Evolutionary conservation across 192 early-diverging fungal species (phyloP).

Genomic region (Entomortierella beljakovae): DNA sequence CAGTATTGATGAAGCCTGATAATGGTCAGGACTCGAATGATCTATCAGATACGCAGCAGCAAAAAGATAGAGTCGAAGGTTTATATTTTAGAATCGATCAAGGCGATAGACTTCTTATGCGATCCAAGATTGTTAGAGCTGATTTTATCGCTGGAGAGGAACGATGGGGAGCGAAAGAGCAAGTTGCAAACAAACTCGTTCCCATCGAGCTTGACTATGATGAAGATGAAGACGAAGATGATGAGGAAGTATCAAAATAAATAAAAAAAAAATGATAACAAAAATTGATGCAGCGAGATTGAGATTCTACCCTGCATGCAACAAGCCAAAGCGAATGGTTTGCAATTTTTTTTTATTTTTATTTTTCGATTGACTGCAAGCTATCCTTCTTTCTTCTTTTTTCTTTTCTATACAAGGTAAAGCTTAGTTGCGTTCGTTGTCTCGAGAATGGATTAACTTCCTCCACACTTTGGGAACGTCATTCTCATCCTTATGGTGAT

Average conservation of each 20-base stretch:
- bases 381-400: background rate
- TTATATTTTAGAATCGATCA: constrained; percentile 50
- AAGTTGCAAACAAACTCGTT: constrained; percentile 27
- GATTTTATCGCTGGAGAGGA: constrained; percentile 53
- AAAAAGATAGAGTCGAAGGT: constrained; percentile 38
- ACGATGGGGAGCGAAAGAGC: constrained; percentile 47
- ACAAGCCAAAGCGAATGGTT: no score
- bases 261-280: background rate
- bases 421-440: background rate
- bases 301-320: no score
- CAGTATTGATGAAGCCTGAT: constrained; percentile 21
- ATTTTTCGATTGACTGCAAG: background rate
- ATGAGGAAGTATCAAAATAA: background rate
- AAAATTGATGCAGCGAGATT: no score
- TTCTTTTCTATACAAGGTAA: constrained; percentile 1
- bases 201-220: constrained; percentile 11
- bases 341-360: constrained; percentile 1
- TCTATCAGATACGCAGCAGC: background rate
- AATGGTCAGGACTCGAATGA: background rate
- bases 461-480: constrained; percentile 44
- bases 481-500: background rate
- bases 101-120: constrained; percentile 43
- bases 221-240: background rate
- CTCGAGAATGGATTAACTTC: background rate
- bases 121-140: constrained; percentile 43